Base-by-base conservation (phyloP, 2,329 filamentous ascomycete species). In the Penicillium hesseltinei region DNA sequence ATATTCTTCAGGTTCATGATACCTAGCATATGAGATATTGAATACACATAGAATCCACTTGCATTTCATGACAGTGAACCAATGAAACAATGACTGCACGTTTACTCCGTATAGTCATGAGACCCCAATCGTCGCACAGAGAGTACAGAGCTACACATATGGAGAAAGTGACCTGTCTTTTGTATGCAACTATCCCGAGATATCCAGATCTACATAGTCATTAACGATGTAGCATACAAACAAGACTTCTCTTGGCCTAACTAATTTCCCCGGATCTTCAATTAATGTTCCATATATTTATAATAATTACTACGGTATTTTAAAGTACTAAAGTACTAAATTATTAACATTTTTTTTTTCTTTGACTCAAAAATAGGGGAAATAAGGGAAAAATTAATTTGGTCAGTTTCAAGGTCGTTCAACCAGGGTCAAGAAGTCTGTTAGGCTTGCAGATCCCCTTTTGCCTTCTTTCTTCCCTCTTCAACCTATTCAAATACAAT, bases 231-330 rank as follows among this genome's bases (percentile, higher is more conserved):
- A 35, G 19, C 38, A 21, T 51, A 50, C 25, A 27, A 31, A 51
- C 48, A 44, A 35, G 49, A 21, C 48, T 23, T 35, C 2, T 52
- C 27, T 54, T 46, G 21, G 33, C 43, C 25, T 33, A n/a, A 44
- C 23, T 58, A 38, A 27, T 50, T 61, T 58, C 60, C 61, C 61
- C 62, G 54, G 59, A 64, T 64, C 58, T 59, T 56, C 62, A 52
- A 57, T 58, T 55, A 55, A 56, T 39, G 23, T 27, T 51, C 31
- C 36, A 5, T 8, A 19, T 4, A 9, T 31, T 21, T 19, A 31
- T 31, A 13, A 29, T 29, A 4, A 33, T 35, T 35, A 17, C 13
- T 7, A 35, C 2, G 8, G 6, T 35, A 8, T 23, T 23, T 1
- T 27, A 27, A 27, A 27, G 21, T 17, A 11, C 13, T n/a, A 11